Conservation (phyloP, 2,329 filamentous ascomycete species). For the Phaeophleospora eucalypticola region DNA sequence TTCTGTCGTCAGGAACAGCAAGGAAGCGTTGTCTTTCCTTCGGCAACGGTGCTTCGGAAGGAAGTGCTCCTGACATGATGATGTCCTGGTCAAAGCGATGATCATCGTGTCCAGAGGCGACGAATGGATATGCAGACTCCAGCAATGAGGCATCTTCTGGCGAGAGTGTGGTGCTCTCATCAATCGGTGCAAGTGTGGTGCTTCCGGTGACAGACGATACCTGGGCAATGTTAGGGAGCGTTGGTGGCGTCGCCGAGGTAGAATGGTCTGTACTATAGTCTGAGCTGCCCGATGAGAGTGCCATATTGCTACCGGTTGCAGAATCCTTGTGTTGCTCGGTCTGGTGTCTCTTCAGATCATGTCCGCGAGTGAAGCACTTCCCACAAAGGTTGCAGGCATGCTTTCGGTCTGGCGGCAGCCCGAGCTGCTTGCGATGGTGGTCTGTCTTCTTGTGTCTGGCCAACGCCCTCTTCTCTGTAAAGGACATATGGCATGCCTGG, state of each 20-base stretch:
- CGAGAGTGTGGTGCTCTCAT: not conserved
- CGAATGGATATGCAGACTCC: not conserved
- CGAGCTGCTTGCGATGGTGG: constrained; percentile 22
- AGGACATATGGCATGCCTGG: constrained; percentile 18
- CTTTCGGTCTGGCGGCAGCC: constrained; percentile 23
- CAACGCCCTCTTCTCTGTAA: constrained; percentile 27
- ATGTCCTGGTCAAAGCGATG: not conserved
- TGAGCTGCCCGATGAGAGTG: constrained; percentile 5
- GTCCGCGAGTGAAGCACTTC: constrained; percentile 24
- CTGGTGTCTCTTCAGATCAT: constrained; percentile 26
- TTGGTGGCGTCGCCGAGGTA: not conserved
- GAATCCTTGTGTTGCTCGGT: constrained; percentile 22
- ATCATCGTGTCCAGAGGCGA: not conserved
- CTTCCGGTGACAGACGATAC: not conserved
- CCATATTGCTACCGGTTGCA: not conserved
- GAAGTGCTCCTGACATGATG: not conserved
- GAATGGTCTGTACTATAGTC: constrained; percentile 3
- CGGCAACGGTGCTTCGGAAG: not conserved
- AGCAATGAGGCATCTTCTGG: not conserved
- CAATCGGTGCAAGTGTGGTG: not conserved
- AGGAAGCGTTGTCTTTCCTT: not conserved
- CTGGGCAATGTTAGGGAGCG: not conserved
- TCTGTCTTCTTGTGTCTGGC: constrained; percentile 27
- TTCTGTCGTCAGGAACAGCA: not conserved
- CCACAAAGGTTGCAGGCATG: constrained; percentile 22